phyloP scores from a whole-genome alignment of 257 asterid species.

The Scutellaria barbata region DNA sequence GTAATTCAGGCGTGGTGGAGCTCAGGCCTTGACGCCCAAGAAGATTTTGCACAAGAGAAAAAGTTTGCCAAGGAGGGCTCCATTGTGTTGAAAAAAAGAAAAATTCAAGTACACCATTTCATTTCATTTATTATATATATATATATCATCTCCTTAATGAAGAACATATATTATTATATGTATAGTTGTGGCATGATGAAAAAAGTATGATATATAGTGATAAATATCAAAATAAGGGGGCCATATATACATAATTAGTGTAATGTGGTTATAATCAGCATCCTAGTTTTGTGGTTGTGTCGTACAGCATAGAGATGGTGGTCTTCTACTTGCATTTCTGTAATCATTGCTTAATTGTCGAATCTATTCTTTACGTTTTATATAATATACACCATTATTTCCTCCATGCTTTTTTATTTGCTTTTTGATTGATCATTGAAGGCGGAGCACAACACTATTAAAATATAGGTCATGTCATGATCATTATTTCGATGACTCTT shows the following conservation, averaged over 20 bases:
- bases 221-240: constrained; percentile 27
- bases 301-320: constrained; percentile 41
- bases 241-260: constrained; percentile 13
- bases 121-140: constrained; percentile 6
- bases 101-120: neutral
- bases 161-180: neutral
- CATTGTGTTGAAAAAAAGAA: constrained; percentile 37
- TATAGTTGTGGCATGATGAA: constrained; percentile 13
- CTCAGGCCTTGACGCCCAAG: constrained; percentile 49
- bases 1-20: constrained; percentile 53
- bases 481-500: too few relatives aligned
- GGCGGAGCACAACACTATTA: too few relatives aligned
- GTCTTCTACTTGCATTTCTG: constrained; percentile 29
- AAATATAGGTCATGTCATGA: too few relatives aligned
- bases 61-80: constrained; percentile 69
- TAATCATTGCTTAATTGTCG: constrained; percentile 26
- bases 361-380: neutral
- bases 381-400: neutral
- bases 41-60: constrained; percentile 61
- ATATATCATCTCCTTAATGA: neutral
- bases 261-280: neutral
- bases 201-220: constrained; percentile 2
- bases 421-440: too few relatives aligned
- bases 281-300: neutral
- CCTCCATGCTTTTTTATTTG: neutral